Evolutionary conservation across 352 stramenopile genomes (phyloP), one percentile per base, ranked within the genome.

Genomic region (Globisporangium canariense): DNA sequence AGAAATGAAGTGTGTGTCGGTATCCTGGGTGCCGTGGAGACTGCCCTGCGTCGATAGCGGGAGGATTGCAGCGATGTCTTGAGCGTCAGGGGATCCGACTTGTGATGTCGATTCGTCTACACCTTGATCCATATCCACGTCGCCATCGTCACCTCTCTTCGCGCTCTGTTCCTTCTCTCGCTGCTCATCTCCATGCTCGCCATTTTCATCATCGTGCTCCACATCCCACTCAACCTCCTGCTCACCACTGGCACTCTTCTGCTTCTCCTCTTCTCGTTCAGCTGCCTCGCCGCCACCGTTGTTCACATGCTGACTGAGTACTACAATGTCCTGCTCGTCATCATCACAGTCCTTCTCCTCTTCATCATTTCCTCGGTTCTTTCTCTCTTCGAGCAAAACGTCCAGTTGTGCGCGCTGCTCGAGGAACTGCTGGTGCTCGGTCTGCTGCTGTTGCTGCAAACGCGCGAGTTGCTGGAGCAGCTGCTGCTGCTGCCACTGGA

Each of bases 391-490:
- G 16, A 45, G 38, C 4, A 45, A 13, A 4, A 4, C 38, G 11
- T 45, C 38, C 38, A 45, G 16, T 3, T 45, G 38, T 13, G 10
- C 38, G 11, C 38, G 38, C 10, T 45, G 38, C 38, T 45, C 10
- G 38, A 49, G 53, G 43, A 32, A 41, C 62, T 40, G 62, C 38
- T 45, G 38, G 38, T 45, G 38, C 38, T 45, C 38, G 38, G 13
- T 13, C 11, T 45, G 38, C 38, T 58, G 8, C 40, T 67, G 22
- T n/a, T 45, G 38, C 38, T 45, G 38, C 38, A 45, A 13, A 3
- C 38, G 38, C 38, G 38, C 38, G 10, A 45, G 38, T 45, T 45
- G 38, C 38, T 45, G 38, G 38, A 45, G 7, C 10, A 30, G 1
- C 14, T 58, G 22, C 32, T 64, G 58, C 28, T 63, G 6, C 38